These are phyloP conservation scores for Colletotrichum higginsianum DNA, from an alignment of 2,329 filamentous ascomycete genomes.

Conservation along the genomic window DNA sequence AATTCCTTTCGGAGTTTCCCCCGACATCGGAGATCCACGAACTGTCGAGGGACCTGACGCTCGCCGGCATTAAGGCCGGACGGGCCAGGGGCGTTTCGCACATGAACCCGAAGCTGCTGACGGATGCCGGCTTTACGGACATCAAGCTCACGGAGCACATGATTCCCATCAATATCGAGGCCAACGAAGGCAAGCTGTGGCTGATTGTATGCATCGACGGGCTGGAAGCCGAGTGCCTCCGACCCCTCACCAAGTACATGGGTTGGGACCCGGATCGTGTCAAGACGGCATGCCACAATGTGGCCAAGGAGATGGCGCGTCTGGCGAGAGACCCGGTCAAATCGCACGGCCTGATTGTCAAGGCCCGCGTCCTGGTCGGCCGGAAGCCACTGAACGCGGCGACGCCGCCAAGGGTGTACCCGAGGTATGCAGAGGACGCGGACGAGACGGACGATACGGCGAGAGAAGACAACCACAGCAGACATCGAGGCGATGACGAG, in stretches of 20 bases:
- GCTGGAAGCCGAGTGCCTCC: constrained; percentile 64
- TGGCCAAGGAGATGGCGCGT: constrained; percentile 63
- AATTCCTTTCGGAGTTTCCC: constrained; percentile 58
- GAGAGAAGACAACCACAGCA: constrained; percentile 30
- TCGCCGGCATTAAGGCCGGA: constrained; percentile 62
- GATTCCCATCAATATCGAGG: constrained; percentile 63
- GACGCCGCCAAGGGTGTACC: constrained; percentile 18
- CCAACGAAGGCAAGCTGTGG: constrained; percentile 67
- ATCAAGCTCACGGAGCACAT: constrained; percentile 63
- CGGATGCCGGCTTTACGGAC: constrained; percentile 67
- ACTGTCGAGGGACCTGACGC: constrained; percentile 58
- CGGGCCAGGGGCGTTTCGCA: constrained; percentile 62
- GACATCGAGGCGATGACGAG: constrained; percentile 5
- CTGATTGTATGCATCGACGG: constrained; percentile 66
- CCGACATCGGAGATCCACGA: constrained; percentile 61
- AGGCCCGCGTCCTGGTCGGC: constrained; percentile 64
- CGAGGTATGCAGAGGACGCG: constrained; percentile 29
- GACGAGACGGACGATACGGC: constrained; percentile 41
- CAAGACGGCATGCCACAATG: constrained; percentile 61
- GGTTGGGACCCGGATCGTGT: constrained; percentile 67
- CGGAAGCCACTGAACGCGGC: constrained; percentile 60
- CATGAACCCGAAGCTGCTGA: constrained; percentile 61
- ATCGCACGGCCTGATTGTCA: constrained; percentile 60
- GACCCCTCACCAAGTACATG: constrained; percentile 67
- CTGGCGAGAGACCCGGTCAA: constrained; percentile 63